Conservation (phyloP, 192 early-diverging fungal genomes). For the Entrophospora sp. region DNA sequence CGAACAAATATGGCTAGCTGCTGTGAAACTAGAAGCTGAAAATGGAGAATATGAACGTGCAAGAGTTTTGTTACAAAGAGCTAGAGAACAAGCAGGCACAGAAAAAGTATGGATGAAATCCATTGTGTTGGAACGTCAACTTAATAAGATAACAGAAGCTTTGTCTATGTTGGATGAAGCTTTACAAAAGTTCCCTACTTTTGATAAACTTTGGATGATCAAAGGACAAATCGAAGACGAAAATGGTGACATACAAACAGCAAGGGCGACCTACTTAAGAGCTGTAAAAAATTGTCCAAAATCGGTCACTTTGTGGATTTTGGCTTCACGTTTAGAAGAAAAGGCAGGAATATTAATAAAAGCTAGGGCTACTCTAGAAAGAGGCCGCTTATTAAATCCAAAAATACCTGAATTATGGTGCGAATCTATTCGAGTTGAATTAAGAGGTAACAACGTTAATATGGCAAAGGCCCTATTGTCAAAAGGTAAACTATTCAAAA, state of each 20-base stretch:
- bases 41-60: constrained; percentile 71
- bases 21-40: constrained; percentile 93
- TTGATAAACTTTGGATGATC: constrained; percentile 93
- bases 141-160: constrained; percentile 56
- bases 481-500: constrained; percentile 30
- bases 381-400: constrained; percentile 75
- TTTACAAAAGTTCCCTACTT: constrained; percentile 58
- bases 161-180: constrained; percentile 58
- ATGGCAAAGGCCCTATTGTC: constrained; percentile 71
- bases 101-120: constrained; percentile 95
- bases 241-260: constrained; percentile 45
- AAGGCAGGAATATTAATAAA: constrained; percentile 52
- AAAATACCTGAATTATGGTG: constrained; percentile 71
- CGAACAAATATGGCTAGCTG: constrained; percentile 92
- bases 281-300: constrained; percentile 73
- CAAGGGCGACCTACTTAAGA: constrained; percentile 61
- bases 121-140: constrained; percentile 73
- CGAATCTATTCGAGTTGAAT: constrained; percentile 72
- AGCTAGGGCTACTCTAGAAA: constrained; percentile 77
- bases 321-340: constrained; percentile 74
- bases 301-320: constrained; percentile 70
- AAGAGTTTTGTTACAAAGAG: constrained; percentile 61
- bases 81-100: constrained; percentile 67
- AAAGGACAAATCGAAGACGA: constrained; percentile 73
- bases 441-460: constrained; percentile 56